Evolutionary conservation across 228 moss, liverwort and hornwort genomes (phyloP), one percentile per base, ranked within the genome.

Genomic region (Sphagnum magellanicum): DNA sequence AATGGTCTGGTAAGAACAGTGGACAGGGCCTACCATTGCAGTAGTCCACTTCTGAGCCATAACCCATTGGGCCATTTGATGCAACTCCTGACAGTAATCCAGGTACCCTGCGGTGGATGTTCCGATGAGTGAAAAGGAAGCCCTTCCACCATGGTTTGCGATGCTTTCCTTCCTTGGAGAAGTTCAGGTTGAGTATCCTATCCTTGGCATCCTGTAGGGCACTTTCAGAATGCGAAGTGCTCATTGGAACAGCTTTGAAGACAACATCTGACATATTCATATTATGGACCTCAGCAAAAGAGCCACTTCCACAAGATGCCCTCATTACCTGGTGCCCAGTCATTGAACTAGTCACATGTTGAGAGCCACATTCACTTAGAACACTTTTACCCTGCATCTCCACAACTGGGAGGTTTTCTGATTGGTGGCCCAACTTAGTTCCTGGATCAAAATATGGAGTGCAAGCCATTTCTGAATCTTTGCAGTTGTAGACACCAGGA

Each of bases 101-200:
- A 17, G 64, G 74, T 9, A 51, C 67, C 71, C 81, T 69, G 4
- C 74, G 80, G 80, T 81, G 77, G 47, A 87, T 81, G 53, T 81
- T 87, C 50, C 89, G 79, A 66, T 88, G 83, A 0, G 90, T 76
- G 6, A 79, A 67, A 60, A 92, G 75, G 59, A 92, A 85, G 48
- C 74, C 68, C 78, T 87, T 92, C 92, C 95, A 95, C 90, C 92
- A 89, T 4, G 92, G 85, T 60, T 90, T 90, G 67, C 77, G 81
- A 8, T 55, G 55, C 8, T 8, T 8, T 49, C 16, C 77, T 61
- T 71, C 67, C 61, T 75, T 82, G 48, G 81, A 71, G 32, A 73
- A 69, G 8, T 63, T 75, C 57, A 72, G 52, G 53, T 81, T 80
- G 47, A 77, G 69, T 53, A 62, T 76, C 16, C 78, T 67, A 52